phyloP scores from a whole-genome alignment of 129 eudicot species.

The Saposhnikovia divaricata region DNA sequence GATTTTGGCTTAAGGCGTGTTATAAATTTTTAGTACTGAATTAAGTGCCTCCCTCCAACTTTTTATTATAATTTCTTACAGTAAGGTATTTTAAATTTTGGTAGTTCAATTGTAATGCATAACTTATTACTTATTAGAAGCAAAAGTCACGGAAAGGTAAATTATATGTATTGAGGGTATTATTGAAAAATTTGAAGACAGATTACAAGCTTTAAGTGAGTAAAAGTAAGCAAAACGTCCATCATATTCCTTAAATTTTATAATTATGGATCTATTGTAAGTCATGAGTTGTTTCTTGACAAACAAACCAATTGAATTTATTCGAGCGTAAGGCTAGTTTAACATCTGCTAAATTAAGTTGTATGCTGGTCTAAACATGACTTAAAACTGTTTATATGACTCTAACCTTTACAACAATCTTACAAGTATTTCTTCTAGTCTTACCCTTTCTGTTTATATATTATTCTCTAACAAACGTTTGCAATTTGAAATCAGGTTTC shows the following conservation, averaged over 20 bases:
- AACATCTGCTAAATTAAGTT: background rate
- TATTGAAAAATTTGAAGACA: background rate
- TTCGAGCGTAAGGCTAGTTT: background rate
- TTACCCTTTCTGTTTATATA: background rate
- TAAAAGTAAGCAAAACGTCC: background rate
- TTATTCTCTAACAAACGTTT: background rate
- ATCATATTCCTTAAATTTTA: background rate
- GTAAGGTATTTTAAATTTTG: background rate
- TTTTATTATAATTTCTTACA: too few relatives aligned
- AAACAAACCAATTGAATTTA: background rate
- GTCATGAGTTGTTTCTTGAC: background rate
- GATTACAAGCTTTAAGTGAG: background rate
- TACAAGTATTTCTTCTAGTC: background rate
- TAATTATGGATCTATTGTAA: background rate
- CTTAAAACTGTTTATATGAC: background rate
- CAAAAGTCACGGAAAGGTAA: too few relatives aligned
- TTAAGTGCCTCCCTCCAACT: background rate
- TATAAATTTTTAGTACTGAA: too few relatives aligned
- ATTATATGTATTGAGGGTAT: too few relatives aligned
- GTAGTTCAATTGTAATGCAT: background rate
- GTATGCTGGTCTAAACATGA: background rate
- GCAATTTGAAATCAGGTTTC: background rate
- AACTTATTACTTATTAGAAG: background rate
- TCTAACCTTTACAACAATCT: background rate
- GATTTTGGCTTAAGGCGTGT: background rate